Conservation (phyloP, 768 basidiomycete genomes). For the Tephrocybe rancida region DNA sequence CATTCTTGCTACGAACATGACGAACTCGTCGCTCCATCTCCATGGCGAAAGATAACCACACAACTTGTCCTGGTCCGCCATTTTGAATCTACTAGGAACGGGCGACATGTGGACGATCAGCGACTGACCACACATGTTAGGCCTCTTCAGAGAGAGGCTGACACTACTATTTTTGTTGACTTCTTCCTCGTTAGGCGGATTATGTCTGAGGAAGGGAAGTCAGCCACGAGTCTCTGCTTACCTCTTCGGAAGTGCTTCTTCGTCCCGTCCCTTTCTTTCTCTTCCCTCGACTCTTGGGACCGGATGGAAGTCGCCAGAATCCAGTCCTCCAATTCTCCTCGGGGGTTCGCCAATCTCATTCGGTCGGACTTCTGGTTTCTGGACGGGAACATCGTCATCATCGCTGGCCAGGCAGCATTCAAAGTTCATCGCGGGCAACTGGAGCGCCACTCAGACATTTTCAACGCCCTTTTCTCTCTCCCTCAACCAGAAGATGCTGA, state of each 20-base stretch:
- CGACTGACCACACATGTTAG: no score
- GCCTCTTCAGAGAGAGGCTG: no score
- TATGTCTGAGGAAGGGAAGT: not conserved
- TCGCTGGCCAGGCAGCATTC: conserved; percentile 61
- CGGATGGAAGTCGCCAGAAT: conserved; percentile 10
- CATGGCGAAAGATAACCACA: no score
- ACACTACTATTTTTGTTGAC: no score
- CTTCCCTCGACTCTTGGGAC: not conserved
- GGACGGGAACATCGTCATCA: conserved; percentile 71
- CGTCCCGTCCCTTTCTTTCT: not conserved
- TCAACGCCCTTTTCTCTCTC: conserved; percentile 64
- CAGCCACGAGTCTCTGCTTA: not conserved
- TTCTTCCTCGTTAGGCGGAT: no score
- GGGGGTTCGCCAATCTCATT: conserved; percentile 27
- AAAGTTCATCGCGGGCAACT: conserved; percentile 78
- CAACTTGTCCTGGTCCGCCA: no score
- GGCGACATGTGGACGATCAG: no score
- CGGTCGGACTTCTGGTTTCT: conserved; percentile 72
- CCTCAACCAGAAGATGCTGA: conserved; percentile 57
- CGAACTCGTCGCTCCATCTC: no score
- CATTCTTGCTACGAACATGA: no score
- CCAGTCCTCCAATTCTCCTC: not conserved
- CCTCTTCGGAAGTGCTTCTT: not conserved
- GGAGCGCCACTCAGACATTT: conserved; percentile 77
- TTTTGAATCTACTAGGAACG: no score